These are phyloP conservation scores for Diaporthe vexans DNA, from an alignment of 2,329 filamentous ascomycete species.

Conservation along the genomic window DNA sequence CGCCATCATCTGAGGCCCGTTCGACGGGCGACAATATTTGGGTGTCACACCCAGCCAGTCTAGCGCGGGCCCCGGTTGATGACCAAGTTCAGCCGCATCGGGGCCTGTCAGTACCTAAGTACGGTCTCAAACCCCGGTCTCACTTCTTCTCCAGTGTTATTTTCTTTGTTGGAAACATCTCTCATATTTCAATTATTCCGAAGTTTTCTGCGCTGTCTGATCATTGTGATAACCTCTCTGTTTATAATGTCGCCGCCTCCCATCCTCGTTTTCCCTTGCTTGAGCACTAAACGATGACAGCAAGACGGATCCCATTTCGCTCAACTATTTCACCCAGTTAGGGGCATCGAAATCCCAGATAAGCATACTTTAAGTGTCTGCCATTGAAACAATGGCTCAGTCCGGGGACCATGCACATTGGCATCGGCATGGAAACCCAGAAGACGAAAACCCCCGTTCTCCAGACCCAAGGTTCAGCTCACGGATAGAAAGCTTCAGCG, in stretches of 20 bases:
- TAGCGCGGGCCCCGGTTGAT: constrained; percentile 9
- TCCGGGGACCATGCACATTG: not conserved
- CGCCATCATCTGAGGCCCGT: not conserved
- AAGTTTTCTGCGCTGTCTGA: not conserved
- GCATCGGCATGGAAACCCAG: not conserved
- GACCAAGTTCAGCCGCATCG: constrained; percentile 32
- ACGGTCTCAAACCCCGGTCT: constrained; percentile 9
- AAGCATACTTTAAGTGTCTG: not conserved
- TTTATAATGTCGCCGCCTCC: constrained; percentile 2
- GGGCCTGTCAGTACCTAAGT: not conserved
- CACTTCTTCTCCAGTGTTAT: not conserved
- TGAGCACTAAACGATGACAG: not conserved
- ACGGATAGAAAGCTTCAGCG: constrained; percentile 50
- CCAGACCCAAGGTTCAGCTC: constrained; percentile 23
- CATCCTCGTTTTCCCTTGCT: not conserved
- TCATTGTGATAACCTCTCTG: not conserved
- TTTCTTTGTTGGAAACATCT: not conserved
- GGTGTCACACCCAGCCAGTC: not conserved
- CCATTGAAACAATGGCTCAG: constrained; percentile 9
- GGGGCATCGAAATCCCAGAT: not conserved
- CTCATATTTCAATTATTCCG: not conserved
- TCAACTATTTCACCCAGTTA: not conserved
- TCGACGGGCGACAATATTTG: not conserved
- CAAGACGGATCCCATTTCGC: not conserved
- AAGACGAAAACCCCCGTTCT: not conserved